These are phyloP conservation scores for Penicillium mononematosum DNA, from an alignment of 495 filamentous ascomycete species.

Conservation along the genomic window DNA sequence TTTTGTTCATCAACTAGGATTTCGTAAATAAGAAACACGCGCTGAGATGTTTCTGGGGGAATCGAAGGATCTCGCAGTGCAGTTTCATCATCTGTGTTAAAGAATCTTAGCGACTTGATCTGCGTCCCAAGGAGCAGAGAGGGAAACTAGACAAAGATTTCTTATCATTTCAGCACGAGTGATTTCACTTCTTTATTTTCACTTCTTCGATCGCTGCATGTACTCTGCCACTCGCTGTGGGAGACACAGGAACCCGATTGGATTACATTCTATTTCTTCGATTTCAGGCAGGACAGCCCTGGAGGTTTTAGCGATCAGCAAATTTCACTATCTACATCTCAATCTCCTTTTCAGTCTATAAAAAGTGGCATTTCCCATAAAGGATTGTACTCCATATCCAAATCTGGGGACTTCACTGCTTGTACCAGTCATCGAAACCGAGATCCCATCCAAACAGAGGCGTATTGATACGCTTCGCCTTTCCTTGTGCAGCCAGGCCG, in stretches of 20 bases:
- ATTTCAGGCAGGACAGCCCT: not conserved
- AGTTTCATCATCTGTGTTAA: no score
- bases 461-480: conserved; percentile 27
- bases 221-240: not conserved
- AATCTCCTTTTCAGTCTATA: conserved; percentile 8
- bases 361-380: conserved; percentile 9
- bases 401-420: conserved; percentile 11
- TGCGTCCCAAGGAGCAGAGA: not conserved
- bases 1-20: not conserved
- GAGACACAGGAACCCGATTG: not conserved
- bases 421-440: conserved; percentile 23
- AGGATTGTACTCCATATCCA: conserved; percentile 1
- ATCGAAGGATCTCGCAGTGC: no score
- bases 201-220: no score
- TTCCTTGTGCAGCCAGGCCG: conserved; percentile 25
- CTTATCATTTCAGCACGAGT: conserved; percentile 2
- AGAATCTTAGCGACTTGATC: not conserved
- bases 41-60: no score
- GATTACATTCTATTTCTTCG: not conserved
- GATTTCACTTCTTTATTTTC: not conserved
- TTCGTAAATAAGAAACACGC: not conserved
- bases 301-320: not conserved
- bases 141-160: not conserved
- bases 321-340: not conserved
- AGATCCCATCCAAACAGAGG: conserved; percentile 26